Evolutionary conservation across 2,329 filamentous ascomycete species (phyloP), one percentile per base, ranked within the genome.

Genomic region (Xylaria digitata): DNA sequence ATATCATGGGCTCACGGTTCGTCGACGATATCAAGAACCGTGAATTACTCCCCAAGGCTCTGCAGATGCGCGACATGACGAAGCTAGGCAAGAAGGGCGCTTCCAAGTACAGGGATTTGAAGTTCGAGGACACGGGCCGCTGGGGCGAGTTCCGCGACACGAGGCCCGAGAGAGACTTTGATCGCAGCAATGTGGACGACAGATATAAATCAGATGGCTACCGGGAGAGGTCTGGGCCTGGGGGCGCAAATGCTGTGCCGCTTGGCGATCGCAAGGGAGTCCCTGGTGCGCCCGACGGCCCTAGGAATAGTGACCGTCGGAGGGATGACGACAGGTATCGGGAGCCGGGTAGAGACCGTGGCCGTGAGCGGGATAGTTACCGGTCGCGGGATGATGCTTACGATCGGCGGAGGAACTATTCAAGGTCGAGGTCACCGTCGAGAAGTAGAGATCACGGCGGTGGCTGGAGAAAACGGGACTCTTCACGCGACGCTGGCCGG

Each of bases 41-140:
- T 52, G 92, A 96, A 74, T 83, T 93, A 1, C 81, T 99, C 73
- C 96, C 96, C 2, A 90, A 97, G 81, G 96, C 94, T 71, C 89
- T 99, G 83, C 94, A 97, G 81, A 89, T 96, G 74, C 85, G 96
- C 63, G 96, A 98, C 80, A 93, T 96, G 91, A 95, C 94, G 15
- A 95, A 94, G 82, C 80, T 99, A 30, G 96, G 96, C 23, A 93
- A 92, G 82, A 97, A 97, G 83, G 95, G 96, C 21, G 89, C 92
- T 32, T 94, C 93, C 6, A 92, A 92, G 79, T 98, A 98, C 80
- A 92, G 87, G 74, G 96, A 99, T 79, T 85, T 99, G 75, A 90
- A 90, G 77, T 88, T 84, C 15, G 95, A 99, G 80, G 96, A 99
- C 80, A 99, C 96, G 0, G 96, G 96, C 0, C 84, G 86, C 34